A percentile compares a stretch with the other conserved stretches of the same genome.
Conservation (phyloP, 805 yeast species). For the Kodamaea leandrae region DNA sequence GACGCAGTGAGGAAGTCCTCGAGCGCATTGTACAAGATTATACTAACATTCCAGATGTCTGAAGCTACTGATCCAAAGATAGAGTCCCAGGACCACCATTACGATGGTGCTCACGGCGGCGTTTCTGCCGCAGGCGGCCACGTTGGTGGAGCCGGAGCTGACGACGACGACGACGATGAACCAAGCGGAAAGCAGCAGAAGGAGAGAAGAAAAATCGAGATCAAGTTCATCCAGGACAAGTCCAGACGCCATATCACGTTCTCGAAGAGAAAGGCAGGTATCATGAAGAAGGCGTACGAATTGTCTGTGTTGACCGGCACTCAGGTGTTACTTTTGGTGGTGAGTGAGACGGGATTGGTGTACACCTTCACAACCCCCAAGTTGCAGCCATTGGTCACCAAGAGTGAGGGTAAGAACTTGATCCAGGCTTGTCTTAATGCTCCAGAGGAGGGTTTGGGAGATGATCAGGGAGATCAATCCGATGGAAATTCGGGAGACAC, state of each 20-base stretch:
- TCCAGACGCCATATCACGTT: slow-evolving; percentile 97
- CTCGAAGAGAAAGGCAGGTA: slow-evolving; percentile 97
- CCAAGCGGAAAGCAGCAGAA: slow-evolving; percentile 49
- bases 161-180: slow-evolving; percentile 52
- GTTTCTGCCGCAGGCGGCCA: slow-evolving; percentile 11
- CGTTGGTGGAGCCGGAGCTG: slow-evolving; percentile 31
- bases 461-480: slow-evolving; percentile 55
- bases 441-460: slow-evolving; percentile 78
- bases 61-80: slow-evolving; percentile 41
- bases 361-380: slow-evolving; percentile 99
- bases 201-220: slow-evolving; percentile 86
- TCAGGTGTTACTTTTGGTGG: slow-evolving; percentile 90
- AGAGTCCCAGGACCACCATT: slow-evolving; percentile 29
- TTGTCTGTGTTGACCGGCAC: slow-evolving; percentile 95
- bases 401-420: slow-evolving; percentile 94
- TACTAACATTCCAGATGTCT: slow-evolving; percentile 25
- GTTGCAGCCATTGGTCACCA: slow-evolving; percentile 95
- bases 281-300: slow-evolving; percentile 99
- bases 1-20: too few relatives aligned
- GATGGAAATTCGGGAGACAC: slow-evolving; percentile 46
- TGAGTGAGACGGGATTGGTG: slow-evolving; percentile 96
- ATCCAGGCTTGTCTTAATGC: slow-evolving; percentile 97
- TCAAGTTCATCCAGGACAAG: slow-evolving; percentile 95
- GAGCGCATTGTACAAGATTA: background rate
- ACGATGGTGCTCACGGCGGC: slow-evolving; percentile 18